Evolutionary conservation across 108 stramenopile species (phyloP), one percentile per base, ranked within the genome.

Genomic region (Parietichytrium sp.): DNA sequence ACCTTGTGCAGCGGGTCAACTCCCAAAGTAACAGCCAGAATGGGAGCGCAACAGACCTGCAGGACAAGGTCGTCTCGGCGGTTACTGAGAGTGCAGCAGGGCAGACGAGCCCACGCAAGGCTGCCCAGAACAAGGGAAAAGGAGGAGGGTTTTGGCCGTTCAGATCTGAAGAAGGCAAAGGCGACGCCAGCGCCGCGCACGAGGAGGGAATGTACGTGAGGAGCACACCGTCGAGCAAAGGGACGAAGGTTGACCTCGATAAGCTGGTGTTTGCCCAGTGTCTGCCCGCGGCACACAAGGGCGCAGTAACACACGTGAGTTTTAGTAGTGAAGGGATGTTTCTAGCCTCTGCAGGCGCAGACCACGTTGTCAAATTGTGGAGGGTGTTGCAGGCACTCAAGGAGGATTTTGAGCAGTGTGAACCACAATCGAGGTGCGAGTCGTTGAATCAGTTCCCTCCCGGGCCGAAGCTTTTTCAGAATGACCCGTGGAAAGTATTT

Each of bases 251-350:
- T 20, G 61, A 72, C 15, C 61, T 72, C 61, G 20, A 72, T 42
- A 42, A 72, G 61, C 61, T 72, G 10, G 33, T 72, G 8, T 72
- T 72, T 27, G 61, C 45, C 23, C 61, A 72, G 20, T 72, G 61
- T 20, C 61, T 72, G 33, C 61, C 38, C 61, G 61, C 36, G 16
- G 61, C 38, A n/a, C 54, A 55, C 29, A 8, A 42, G 20, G 61
- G 45, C 6, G 61, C 20, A 16, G 20, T 72, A 33, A 72, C 36
- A 10, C 38, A 45, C n/a, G 6, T 72, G 15, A 42, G 45, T 10
- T 72, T 72, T 3, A 72, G 61, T 20, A 33, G 38, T 25, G 61
- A 72, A 25, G 61, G 61, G 38, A 72, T 72, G 61, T 72, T 72
- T 3, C 6, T 72, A 15, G 61, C 61, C 33, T 45, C 61, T n/a